phyloP scores from a whole-genome alignment of 768 basidiomycete species.

The Mycena galopus region DNA sequence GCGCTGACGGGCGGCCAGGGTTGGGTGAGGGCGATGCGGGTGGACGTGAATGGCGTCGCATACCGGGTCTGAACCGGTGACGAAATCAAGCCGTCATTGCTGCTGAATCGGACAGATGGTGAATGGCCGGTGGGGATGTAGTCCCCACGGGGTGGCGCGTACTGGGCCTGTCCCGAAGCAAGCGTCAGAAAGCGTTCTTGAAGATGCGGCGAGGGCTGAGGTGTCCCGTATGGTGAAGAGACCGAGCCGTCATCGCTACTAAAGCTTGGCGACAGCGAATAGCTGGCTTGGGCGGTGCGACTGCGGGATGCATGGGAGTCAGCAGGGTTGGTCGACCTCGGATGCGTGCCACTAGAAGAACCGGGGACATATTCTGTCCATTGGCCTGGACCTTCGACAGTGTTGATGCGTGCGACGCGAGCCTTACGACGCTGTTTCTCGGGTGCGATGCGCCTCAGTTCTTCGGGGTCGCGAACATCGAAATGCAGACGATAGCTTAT shows the following conservation, averaged over 20 bases:
- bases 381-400: not conserved
- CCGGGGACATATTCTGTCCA: not conserved
- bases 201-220: not conserved
- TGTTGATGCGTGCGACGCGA: not conserved
- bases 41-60: not conserved
- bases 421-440: not conserved
- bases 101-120: not conserved
- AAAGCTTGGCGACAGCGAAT: not conserved
- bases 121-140: not conserved
- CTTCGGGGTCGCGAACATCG: not conserved
- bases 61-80: not conserved
- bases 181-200: not conserved
- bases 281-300: not conserved
- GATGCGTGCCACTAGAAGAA: not conserved
- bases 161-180: not conserved
- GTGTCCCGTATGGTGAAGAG: not conserved
- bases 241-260: not conserved
- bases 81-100: not conserved
- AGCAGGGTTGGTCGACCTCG: not conserved
- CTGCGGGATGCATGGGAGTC: not conserved
- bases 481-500: slow-evolving; percentile 6
- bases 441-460: not conserved
- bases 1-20: not conserved
- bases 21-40: not conserved
- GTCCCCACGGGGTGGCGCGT: not conserved